A percentile compares a stretch with the other conserved stretches of the same genome.
phyloP scores from a whole-genome alignment of 805 yeast genomes.

The Pichia insulana region DNA sequence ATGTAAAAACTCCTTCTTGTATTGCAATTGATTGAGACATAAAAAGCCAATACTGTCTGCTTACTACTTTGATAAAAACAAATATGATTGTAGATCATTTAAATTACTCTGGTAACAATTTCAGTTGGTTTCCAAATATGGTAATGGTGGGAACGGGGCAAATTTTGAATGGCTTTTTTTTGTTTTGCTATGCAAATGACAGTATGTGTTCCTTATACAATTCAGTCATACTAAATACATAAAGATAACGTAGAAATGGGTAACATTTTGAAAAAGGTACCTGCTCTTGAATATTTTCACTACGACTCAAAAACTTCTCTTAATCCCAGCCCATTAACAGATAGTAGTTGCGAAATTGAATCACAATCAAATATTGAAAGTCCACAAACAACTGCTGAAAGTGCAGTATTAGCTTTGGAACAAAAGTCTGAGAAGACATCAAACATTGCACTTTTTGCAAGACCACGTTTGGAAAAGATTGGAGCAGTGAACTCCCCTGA shows the following conservation, averaged over 20 bases:
- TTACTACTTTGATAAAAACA: no score
- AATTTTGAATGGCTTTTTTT: no score
- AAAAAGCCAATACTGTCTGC: no score
- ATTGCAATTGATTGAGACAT: no score
- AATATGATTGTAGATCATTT: no score
- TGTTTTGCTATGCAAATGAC: no score
- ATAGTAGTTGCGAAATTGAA: not conserved
- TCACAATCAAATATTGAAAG: not conserved
- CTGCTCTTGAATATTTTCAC: not conserved
- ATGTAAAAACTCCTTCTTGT: no score
- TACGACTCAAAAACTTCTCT: not conserved
- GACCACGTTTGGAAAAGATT: slow-evolving; percentile 9
- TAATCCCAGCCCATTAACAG: slow-evolving; percentile 4
- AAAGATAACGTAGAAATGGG: not conserved
- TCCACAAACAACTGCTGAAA: not conserved
- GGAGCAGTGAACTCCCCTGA: slow-evolving; percentile 11
- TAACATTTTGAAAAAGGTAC: not conserved
- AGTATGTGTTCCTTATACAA: no score
- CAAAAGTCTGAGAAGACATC: not conserved
- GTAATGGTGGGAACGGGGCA: no score
- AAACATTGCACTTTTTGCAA: not conserved
- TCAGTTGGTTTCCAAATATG: no score
- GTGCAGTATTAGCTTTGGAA: slow-evolving; percentile 1
- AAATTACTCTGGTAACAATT: no score
- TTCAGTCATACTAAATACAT: no score